phyloP scores from a whole-genome alignment of 257 asterid genomes.

The Ilex aquifolium region DNA sequence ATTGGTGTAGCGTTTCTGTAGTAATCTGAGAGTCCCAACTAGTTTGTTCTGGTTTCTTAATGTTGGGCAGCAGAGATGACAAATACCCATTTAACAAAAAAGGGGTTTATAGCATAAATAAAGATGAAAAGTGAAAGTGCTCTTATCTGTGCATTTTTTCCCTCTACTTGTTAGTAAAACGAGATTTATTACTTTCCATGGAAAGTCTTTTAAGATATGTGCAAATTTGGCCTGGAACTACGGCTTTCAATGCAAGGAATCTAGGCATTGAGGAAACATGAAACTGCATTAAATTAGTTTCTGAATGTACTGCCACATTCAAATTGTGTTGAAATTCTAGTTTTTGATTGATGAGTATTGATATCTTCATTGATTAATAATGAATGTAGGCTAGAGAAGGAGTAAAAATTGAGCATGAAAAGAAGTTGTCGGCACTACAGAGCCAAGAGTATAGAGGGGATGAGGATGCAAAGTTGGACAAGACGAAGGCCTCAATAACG shows the following conservation, averaged over 20 bases:
- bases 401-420: conserved; percentile 86
- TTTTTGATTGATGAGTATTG: background rate
- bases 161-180: no score
- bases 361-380: background rate
- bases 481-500: conserved; percentile 83
- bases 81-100: no score
- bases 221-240: background rate
- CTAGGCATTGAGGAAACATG: no score
- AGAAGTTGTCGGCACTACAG: conserved; percentile 76
- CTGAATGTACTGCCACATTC: background rate
- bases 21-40: no score
- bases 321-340: background rate
- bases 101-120: no score
- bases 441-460: conserved; percentile 75
- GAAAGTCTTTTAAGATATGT: background rate
- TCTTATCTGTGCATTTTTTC: no score
- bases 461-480: conserved; percentile 79
- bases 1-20: background rate
- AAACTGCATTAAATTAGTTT: background rate
- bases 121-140: no score
- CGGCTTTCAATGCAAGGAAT: background rate
- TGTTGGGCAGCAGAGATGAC: no score
- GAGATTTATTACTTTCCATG: background rate
- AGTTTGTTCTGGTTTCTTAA: no score
- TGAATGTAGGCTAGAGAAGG: conserved; percentile 76